These are phyloP conservation scores for Melaleuca quinquenervia DNA, from an alignment of 345 rosid species.

Conservation along the genomic window DNA sequence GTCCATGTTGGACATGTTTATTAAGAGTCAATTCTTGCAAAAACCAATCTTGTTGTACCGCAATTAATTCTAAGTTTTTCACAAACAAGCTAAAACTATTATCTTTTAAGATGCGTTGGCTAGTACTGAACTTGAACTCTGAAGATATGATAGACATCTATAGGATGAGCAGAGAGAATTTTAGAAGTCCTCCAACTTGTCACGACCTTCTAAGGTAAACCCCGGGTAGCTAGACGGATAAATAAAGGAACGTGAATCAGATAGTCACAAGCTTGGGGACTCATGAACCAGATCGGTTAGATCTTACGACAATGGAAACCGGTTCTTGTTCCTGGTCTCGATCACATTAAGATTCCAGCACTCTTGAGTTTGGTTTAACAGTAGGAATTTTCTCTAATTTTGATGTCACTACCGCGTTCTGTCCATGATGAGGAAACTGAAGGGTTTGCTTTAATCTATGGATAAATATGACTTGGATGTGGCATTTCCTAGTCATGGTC, in stretches of 20 bases:
- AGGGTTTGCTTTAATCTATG: too few relatives aligned
- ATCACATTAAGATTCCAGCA: too few relatives aligned
- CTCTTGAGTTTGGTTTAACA: too few relatives aligned
- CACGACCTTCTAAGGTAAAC: neutral
- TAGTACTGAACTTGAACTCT: neutral
- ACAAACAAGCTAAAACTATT: neutral
- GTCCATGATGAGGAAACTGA: too few relatives aligned
- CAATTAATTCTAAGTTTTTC: neutral
- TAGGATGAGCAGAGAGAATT: neutral
- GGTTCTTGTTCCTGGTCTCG: too few relatives aligned
- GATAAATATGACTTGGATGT: neutral
- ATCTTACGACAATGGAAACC: neutral
- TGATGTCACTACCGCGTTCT: too few relatives aligned
- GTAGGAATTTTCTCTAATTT: too few relatives aligned
- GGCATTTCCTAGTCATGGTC: too few relatives aligned
- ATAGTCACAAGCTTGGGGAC: neutral
- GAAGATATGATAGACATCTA: neutral
- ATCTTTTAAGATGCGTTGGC: neutral
- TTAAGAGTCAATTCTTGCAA: neutral
- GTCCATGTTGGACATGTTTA: neutral
- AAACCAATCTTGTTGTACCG: neutral
- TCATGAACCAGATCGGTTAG: neutral
- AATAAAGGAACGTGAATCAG: neutral
- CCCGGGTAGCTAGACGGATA: neutral
- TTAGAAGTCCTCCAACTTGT: neutral